Evolutionary conservation across 2,329 filamentous ascomycete species (phyloP), one percentile per base, ranked within the genome.

Genomic region (Claviceps quebecensis): DNA sequence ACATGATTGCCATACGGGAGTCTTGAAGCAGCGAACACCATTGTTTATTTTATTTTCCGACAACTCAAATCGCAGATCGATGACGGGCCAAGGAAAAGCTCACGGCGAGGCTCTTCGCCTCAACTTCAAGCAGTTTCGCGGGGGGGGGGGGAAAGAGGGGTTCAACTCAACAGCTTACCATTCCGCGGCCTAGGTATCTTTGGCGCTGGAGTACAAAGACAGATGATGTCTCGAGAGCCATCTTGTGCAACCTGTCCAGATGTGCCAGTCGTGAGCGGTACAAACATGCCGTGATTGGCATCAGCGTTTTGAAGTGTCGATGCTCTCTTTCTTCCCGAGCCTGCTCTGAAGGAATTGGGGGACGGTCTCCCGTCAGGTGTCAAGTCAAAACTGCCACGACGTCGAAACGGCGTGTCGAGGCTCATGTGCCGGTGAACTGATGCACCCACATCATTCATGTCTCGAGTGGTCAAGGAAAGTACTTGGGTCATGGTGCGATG

Each of bases 101-200:
- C n/a, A 45, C 5, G 26, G n/a, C 44, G 29, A 34, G 26, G 23
- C 44, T 36, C n/a, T 45, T 34, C 9, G 29, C 29, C 9, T 14
- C 16, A 38, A 38, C 4, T 23, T 47, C 17, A 23, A 38, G 13
- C 14, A 38, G 34, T 22, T 47, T 34, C 29, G 29, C 2, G 16
- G 26, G 26, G 26, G 41, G 26, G 26, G 41, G 14, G 19, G 23
- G 23, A 19, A 7, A 29, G 29, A 14, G 48, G 34, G 19, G 29
- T 23, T 23, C 19, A 19, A 36, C 34, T 23, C 19, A 19, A 36
- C 34, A 22, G 69, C 76, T 67, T 67, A 81, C 77, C 76, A 60
- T 81, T 81, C 46, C 77, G 69, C 51, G 77, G 77, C 52, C 77
- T 69, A 3, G 77, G 77, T 46, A 80, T 73, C 60, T 79, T 80